Percentiles rank a stretch among this genome's conserved stretches.
These are phyloP conservation scores for Cladorrhinum samala DNA, from an alignment of 495 filamentous ascomycete species.

Conservation along the genomic window DNA sequence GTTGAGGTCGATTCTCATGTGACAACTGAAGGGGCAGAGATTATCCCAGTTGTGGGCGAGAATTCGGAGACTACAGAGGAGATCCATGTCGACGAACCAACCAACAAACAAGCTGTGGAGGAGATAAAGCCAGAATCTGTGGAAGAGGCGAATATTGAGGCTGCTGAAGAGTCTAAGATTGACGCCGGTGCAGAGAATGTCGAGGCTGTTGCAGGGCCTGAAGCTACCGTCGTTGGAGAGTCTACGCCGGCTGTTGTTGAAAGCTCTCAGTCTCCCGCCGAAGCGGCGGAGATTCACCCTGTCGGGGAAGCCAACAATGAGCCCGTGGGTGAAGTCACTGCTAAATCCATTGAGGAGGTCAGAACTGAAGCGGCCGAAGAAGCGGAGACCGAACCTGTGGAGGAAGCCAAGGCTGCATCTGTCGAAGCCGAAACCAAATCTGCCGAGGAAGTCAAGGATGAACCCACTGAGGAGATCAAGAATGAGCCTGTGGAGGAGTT, in stretches of 20 bases:
- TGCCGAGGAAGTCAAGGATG: conserved; percentile 2
- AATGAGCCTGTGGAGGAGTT: background rate
- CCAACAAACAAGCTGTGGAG: background rate
- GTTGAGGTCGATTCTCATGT: too few relatives aligned
- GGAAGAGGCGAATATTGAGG: background rate
- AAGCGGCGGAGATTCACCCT: background rate
- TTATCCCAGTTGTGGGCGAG: background rate
- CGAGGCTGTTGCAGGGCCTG: background rate
- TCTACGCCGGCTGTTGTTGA: background rate
- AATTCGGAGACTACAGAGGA: background rate
- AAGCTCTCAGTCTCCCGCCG: too few relatives aligned
- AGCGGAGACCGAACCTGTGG: background rate
- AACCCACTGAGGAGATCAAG: conserved; percentile 7
- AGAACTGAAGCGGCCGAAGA: conserved; percentile 3
- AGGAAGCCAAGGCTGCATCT: conserved; percentile 9
- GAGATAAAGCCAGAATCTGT: background rate
- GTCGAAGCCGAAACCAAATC: conserved; percentile 3
- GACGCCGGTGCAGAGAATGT: background rate
- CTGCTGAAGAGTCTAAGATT: background rate
- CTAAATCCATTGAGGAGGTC: background rate
- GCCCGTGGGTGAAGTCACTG: conserved; percentile 1
- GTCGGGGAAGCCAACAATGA: background rate
- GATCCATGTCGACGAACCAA: conserved; percentile 4
- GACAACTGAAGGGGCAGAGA: background rate
- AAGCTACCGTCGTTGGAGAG: background rate